These are phyloP conservation scores for Neonectria hederae DNA, from an alignment of 2,329 filamentous ascomycete species.

Conservation along the genomic window DNA sequence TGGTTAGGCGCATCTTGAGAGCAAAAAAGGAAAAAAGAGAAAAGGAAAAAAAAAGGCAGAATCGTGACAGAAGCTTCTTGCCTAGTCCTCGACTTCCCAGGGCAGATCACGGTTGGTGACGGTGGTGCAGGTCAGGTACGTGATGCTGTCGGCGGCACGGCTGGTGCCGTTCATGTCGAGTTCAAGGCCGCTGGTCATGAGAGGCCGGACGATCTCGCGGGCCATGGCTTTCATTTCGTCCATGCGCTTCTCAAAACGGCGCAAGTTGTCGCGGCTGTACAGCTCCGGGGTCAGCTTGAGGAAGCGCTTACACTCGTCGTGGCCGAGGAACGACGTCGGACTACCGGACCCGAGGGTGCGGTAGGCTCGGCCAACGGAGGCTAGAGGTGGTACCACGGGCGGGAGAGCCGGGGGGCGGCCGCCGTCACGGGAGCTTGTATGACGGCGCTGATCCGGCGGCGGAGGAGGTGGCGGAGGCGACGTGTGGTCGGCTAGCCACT, in stretches of 20 bases:
- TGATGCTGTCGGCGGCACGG: conserved; percentile 53
- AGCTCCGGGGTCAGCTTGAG: conserved; percentile 83
- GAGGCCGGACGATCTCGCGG: conserved; percentile 80
- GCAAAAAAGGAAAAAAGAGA: conserved; percentile 14
- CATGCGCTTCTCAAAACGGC: conserved; percentile 84
- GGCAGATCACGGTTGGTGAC: conserved; percentile 61
- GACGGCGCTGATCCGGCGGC: conserved; percentile 43
- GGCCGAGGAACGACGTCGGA: conserved; percentile 72
- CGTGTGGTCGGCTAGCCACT: conserved; percentile 93
- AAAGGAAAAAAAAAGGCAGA: background rate
- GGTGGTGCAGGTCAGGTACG: conserved; percentile 62
- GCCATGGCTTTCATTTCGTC: conserved; percentile 90
- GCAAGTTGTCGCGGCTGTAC: conserved; percentile 87
- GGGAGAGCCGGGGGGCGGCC: conserved; percentile 47
- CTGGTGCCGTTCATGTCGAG: conserved; percentile 69
- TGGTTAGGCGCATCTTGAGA: background rate
- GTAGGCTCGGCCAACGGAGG: conserved; percentile 77
- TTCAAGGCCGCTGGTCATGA: conserved; percentile 88
- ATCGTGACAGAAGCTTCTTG: background rate
- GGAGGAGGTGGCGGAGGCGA: conserved; percentile 64
- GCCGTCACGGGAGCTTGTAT: conserved; percentile 42
- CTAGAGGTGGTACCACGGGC: conserved; percentile 57
- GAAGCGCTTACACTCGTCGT: conserved; percentile 91
- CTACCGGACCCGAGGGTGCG: conserved; percentile 74
- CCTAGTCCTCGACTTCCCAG: conserved; percentile 54